Evolutionary conservation across 2,329 filamentous ascomycete species (phyloP), one percentile per base, ranked within the genome.

Genomic region (Fusarium paranaense): DNA sequence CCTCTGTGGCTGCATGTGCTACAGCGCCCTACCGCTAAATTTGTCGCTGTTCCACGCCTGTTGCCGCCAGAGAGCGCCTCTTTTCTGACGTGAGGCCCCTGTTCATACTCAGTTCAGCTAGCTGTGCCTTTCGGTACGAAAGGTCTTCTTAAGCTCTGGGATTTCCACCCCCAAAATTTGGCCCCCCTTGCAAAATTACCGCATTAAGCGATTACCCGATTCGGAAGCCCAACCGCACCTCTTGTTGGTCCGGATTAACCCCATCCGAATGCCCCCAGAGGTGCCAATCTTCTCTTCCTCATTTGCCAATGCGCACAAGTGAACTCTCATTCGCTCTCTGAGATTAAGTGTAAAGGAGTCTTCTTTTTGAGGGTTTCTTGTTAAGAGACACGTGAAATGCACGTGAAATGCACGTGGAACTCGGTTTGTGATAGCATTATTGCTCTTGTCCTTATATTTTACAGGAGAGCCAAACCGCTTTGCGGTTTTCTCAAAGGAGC

Each of bases 1-100:
- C 67, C 54, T 64, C 58, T 74, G 71, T 65, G 68, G 69, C 65
- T 72, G 70, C 38, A 30, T 50, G 37, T 52, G 67, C 58, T 71
- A 59, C 60, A 57, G 67, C 56, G 64, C 50, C 45, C 33, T 68
- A 45, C 62, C 52, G 52, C 62, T 47, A 64, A 42, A 57, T 20
- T 18, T 47, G 47, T 32, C 35, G 25, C 47, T 63, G 32, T 25
- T 18, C 30, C 30, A 45, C 40, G 30, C 14, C 27, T 32, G 25
- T 42, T n/a, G 40, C 42, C 58, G 32, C 58, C 33, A 38, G 25
- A 27, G 30, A 20, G 47, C 45, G 18, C 35, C 42, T 35, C 33
- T 52, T 37, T 42, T 63, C 47, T 63, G 61, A 63, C 38, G 33
- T 52, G 45, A 40, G 33, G 56, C 20, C 40, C n/a, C n/a, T n/a